Evolutionary conservation across 2,329 filamentous ascomycete species (phyloP).

Genomic region (Colletotrichum sp.): DNA sequence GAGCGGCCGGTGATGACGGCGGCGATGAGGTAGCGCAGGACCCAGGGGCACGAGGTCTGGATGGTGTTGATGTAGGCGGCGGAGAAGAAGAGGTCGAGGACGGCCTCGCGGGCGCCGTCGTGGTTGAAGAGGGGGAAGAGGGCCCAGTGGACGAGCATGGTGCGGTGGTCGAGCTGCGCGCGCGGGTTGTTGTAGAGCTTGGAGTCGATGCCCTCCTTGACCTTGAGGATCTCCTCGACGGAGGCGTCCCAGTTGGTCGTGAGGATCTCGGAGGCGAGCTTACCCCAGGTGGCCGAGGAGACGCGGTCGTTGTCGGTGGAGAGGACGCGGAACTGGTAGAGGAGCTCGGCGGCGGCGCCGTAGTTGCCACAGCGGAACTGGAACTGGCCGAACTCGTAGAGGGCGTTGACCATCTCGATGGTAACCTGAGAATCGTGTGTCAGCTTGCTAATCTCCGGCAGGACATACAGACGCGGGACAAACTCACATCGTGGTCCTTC

Average conservation of each 20-base stretch:
- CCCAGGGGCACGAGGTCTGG: conserved; percentile 96
- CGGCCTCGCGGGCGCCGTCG: conserved; percentile 85
- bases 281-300: conserved; percentile 94
- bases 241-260: conserved; percentile 94
- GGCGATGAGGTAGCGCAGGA: conserved; percentile 90
- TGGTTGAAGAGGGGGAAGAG: conserved; percentile 99
- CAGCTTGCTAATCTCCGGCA: accelerated
- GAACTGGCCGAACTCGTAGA: conserved; percentile 96
- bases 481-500: conserved; percentile 86
- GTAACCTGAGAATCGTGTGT: conserved; percentile 65
- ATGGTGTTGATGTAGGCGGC: conserved; percentile 99
- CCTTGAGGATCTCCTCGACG: conserved; percentile 88
- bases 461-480: accelerated
- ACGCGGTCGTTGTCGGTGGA: conserved; percentile 99
- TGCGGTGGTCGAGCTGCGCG: conserved; percentile 93
- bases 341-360: conserved; percentile 83
- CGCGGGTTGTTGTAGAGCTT: conserved; percentile 96
- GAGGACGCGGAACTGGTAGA: conserved; percentile 97
- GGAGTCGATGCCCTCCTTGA: conserved; percentile 90
- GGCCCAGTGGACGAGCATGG: conserved; percentile 97
- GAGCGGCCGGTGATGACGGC: conserved; percentile 93
- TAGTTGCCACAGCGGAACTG: conserved; percentile 98
- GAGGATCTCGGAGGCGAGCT: conserved; percentile 94
- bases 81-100: conserved; percentile 97
- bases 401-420: conserved; percentile 91